Percentiles rank a stretch among this genome's conserved stretches.
Conservation (phyloP, 768 basidiomycete species). For the Russula compacta region DNA sequence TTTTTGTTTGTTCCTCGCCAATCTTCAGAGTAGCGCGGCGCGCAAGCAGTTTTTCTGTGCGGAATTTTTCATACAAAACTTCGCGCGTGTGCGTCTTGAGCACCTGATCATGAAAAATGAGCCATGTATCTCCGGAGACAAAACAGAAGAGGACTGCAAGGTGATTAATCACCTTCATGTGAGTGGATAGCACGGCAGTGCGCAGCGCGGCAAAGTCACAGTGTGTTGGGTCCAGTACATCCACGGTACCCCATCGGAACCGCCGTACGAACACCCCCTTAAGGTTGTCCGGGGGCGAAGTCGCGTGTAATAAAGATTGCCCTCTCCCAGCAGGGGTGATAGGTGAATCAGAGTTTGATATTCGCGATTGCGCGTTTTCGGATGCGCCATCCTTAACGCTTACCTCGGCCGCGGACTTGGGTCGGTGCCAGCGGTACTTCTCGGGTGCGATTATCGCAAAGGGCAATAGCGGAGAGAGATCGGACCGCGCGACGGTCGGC, state of each 20-base stretch:
- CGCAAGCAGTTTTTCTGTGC: slow-evolving; percentile 85
- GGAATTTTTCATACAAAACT: slow-evolving; percentile 86
- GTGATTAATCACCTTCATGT: slow-evolving; percentile 65
- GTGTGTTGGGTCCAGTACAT: slow-evolving; percentile 77
- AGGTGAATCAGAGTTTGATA: slow-evolving; percentile 28
- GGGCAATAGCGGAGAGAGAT: slow-evolving; percentile 53
- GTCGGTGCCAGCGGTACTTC: slow-evolving; percentile 34
- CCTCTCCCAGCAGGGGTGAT: slow-evolving; percentile 20
- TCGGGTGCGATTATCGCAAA: slow-evolving; percentile 79
- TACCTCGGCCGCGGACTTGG: slow-evolving; percentile 24
- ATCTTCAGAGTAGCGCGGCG: slow-evolving; percentile 76
- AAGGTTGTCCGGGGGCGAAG: slow-evolving; percentile 56
- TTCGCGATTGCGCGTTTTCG: slow-evolving; percentile 35
- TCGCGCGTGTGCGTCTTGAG: slow-evolving; percentile 79
- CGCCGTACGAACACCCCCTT: slow-evolving; percentile 68
- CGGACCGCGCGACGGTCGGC: slow-evolving; percentile 49
- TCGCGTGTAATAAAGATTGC: slow-evolving; percentile 33
- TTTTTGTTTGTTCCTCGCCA: slow-evolving; percentile 61
- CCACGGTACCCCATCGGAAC: slow-evolving; percentile 84
- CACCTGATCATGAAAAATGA: slow-evolving; percentile 36
- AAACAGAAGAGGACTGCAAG: background rate
- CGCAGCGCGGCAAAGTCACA: slow-evolving; percentile 83
- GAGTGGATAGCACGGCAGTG: slow-evolving; percentile 75
- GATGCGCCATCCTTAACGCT: slow-evolving; percentile 26
- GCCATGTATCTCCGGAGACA: background rate